Base-by-base conservation (phyloP, 73 alveolate species). In the Blepharisma japonicum region DNA sequence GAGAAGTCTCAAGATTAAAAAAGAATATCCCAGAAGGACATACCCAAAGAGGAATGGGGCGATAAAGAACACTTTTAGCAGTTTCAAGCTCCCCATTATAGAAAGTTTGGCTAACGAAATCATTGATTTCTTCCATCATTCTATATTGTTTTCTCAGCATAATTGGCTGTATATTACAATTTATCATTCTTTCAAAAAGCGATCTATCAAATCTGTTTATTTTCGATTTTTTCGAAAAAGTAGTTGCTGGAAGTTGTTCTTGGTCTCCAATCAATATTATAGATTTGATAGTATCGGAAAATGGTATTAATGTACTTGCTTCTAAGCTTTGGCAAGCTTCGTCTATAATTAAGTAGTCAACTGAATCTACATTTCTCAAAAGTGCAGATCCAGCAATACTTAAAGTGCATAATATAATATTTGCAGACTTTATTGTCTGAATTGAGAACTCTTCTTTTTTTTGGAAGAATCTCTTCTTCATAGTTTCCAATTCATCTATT, bases 171-270 rank as follows among this genome's bases (percentile, higher is more conserved):
- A 68, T 83, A 54, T 90, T 92, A 78, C 83, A 82, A 61, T 90
- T 91, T 7, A 91, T 71, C 55, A 94, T 71, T 72, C 99, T 84
- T 72, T 91, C 97, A 79, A 89, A 94, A 45, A 94, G 72, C 5
- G 91, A 79, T 18, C 96, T 77, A 79, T 90, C 70, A 86, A 61
- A 92, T 61, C 72, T 72, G 42, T 90, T 88, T 68, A 78, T 56
- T 3, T 81, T 55, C 49, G 93, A 86, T 81, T 87, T 71, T 56
- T 92, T 89, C 23, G 95, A 86, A 90, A 96, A 94, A 45, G 87
- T 87, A 11, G 99, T 96, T 6, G 99, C 99, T 0, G 99, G 98
- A 8, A 96, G 90, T 86, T 96, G 96, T 77, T 91, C 87, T 74
- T 92, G 97, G 68, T 96, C 99, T 0, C 99, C 99, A 5, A 96